These are phyloP conservation scores for Nakaseomyces kungkrabaensis DNA, from an alignment of 1,139 yeast genomes.

Conservation along the genomic window DNA sequence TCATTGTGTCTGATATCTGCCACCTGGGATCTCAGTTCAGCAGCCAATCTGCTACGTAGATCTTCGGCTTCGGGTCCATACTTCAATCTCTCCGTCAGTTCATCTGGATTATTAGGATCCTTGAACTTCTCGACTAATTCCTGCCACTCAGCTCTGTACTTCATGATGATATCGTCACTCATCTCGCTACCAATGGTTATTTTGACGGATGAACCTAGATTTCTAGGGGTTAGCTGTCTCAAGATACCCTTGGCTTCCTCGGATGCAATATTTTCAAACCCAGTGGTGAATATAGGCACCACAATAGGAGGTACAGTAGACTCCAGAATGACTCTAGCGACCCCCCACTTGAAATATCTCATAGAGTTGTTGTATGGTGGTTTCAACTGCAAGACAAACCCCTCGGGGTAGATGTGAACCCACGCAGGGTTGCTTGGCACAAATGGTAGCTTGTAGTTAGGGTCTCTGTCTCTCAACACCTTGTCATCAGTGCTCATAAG, in stretches of 20 bases:
- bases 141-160: constrained; percentile 61
- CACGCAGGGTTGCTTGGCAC: constrained; percentile 62
- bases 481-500: constrained; percentile 40
- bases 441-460: constrained; percentile 36
- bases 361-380: constrained; percentile 75
- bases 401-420: constrained; percentile 95
- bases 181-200: constrained; percentile 67
- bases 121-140: constrained; percentile 45
- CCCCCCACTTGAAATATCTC: constrained; percentile 96
- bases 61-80: constrained; percentile 52
- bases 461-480: constrained; percentile 4
- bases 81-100: constrained; percentile 51
- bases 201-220: constrained; percentile 57
- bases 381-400: constrained; percentile 77
- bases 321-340: constrained; percentile 72
- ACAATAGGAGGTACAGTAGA: constrained; percentile 76
- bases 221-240: constrained; percentile 52
- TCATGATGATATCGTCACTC: constrained; percentile 48
- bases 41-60: constrained; percentile 63
- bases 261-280: constrained; percentile 81
- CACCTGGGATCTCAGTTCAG: constrained; percentile 55
- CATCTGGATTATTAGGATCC: constrained; percentile 42
- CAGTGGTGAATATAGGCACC: constrained; percentile 80
- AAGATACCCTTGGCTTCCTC: constrained; percentile 54
- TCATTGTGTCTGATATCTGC: constrained; percentile 47